Evolutionary conservation across 768 basidiomycete genomes (phyloP), one percentile per base, ranked within the genome.

Genomic region (Amanita thiersii): DNA sequence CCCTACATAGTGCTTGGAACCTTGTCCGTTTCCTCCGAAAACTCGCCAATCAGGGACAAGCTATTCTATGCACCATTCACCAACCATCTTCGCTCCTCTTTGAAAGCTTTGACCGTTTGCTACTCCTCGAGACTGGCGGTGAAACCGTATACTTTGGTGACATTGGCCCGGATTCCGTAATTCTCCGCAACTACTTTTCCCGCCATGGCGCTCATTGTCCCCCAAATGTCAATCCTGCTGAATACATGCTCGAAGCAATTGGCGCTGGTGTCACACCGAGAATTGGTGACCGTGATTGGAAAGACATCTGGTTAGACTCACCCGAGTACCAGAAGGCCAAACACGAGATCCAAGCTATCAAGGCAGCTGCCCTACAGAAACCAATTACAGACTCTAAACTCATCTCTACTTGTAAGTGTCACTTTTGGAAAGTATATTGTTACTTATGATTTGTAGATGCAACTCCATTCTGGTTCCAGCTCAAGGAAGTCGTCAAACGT

Each of bases 81-180:
- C 89, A 91, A 49, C 89, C 89, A 2, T 88, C 86, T 2, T 78
- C 86, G 2, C 69, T 89, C 14, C 65, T 94, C 2, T 93, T 94
- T 61, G 83, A 90, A 58, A 80, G 79, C 52, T 93, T 96, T 50
- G 91, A 84, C 50, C 72, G 79, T 28, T 61, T 83, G 33, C 57
- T 86, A 19, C 64, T 84, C 7, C 64, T 83, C 11, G 79, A 90
- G 52, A 66, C 69, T 11, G 91, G 91, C 1, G 91, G 91, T 5
- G 80, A 87, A 57, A 91, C 89, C 0, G 86, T 92, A n/a, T 94
- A 93, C 69, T 93, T 88, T 54, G 91, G 90, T 31, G 83, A 86
- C 47, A 87, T 93, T 37, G 91, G 89, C 33, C 56, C 68, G 31
- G 83, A 88, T 47, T 84, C 86, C 3, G 53, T 63, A 1, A 65